Evolutionary conservation across 108 stramenopile genomes (phyloP).

Genomic region (Conticribra weissflogii): DNA sequence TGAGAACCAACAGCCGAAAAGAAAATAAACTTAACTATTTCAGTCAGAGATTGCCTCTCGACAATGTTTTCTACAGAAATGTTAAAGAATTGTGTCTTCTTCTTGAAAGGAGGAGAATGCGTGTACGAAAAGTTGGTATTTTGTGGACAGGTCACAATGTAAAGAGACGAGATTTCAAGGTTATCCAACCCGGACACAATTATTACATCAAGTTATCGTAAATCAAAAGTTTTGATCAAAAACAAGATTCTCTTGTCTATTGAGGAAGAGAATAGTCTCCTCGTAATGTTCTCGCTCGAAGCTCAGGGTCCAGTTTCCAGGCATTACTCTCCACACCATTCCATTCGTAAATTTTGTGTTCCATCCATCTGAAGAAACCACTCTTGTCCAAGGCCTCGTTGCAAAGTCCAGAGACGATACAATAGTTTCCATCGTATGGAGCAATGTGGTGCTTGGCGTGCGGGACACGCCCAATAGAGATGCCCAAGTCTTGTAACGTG

Average conservation of each 20-base stretch:
- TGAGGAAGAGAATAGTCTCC: slow-evolving; percentile 59
- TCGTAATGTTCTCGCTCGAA: slow-evolving; percentile 65
- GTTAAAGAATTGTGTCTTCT: neutral
- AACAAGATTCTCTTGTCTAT: neutral
- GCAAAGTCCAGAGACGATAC: slow-evolving; percentile 86
- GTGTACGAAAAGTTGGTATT: too few relatives aligned
- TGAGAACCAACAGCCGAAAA: too few relatives aligned
- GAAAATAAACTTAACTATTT: too few relatives aligned
- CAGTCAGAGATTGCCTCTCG: too few relatives aligned
- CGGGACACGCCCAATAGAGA: slow-evolving; percentile 71
- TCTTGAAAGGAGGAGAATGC: too few relatives aligned
- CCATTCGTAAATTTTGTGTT: slow-evolving; percentile 73
- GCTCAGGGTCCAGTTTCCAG: slow-evolving; percentile 83
- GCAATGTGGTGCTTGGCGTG: slow-evolving; percentile 90
- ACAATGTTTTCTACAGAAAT: neutral
- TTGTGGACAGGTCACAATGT: too few relatives aligned
- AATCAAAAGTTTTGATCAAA: slow-evolving; percentile 5
- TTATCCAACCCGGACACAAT: too few relatives aligned
- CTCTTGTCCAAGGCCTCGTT: slow-evolving; percentile 75
- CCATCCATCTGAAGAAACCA: slow-evolving; percentile 85
- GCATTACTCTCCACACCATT: slow-evolving; percentile 89
- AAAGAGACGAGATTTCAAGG: neutral
- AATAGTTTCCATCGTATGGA: slow-evolving; percentile 93
- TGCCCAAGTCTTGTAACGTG: slow-evolving; percentile 63
- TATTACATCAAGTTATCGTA: neutral